phyloP scores from a whole-genome alignment of 805 yeast genomes.

The Lipomyces orientalis region DNA sequence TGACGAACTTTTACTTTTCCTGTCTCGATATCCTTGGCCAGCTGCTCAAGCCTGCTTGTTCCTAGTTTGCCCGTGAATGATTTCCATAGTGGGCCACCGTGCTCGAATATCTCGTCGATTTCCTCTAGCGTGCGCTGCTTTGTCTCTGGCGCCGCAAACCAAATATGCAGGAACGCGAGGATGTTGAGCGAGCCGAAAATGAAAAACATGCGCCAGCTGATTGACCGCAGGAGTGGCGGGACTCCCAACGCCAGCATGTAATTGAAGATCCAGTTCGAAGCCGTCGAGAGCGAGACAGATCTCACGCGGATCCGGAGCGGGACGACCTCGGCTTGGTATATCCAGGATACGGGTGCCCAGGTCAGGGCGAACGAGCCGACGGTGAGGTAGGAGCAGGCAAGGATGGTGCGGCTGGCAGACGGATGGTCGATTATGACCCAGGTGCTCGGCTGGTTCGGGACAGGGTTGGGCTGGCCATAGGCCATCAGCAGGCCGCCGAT shows the following conservation, averaged over 20 bases:
- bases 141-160: conserved; percentile 81
- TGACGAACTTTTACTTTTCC: conserved; percentile 19
- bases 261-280: conserved; percentile 69
- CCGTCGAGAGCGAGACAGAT: conserved; percentile 66
- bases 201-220: conserved; percentile 68
- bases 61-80: conserved; percentile 19
- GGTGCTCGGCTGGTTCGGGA: conserved; percentile 52
- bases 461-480: conserved; percentile 50
- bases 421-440: conserved; percentile 55
- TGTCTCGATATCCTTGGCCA: conserved; percentile 30
- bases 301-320: conserved; percentile 65
- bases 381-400: conserved; percentile 62
- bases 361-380: conserved; percentile 62
- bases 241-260: conserved; percentile 72
- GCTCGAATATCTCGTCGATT: conserved; percentile 52
- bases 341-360: conserved; percentile 65
- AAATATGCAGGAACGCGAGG: conserved; percentile 52
- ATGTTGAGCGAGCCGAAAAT: conserved; percentile 63
- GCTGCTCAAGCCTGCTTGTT: conserved; percentile 13
- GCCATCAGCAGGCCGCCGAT: conserved; percentile 68
- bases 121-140: conserved; percentile 86
- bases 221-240: conserved; percentile 55
- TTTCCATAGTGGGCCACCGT: conserved; percentile 44
- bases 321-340: conserved; percentile 68
- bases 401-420: conserved; percentile 57